phyloP scores from a whole-genome alignment of 352 stramenopile species.

The Hyaloperonospora brassicae region DNA sequence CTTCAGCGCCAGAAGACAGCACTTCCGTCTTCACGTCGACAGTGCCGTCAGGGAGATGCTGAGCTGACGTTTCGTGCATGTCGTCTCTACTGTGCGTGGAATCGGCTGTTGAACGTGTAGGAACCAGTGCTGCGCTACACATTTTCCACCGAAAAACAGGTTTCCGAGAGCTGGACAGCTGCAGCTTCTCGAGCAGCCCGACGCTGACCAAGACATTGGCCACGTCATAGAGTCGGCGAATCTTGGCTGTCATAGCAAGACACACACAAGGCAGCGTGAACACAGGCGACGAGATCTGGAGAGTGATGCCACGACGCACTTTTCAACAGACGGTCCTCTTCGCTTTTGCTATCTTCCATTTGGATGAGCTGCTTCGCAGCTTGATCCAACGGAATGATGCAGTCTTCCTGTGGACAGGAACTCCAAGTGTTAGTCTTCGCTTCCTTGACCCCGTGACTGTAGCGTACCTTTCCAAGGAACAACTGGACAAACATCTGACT shows the following conservation, averaged over 20 bases:
- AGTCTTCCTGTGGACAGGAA: constrained; percentile 49
- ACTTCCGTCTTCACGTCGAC: constrained; percentile 10
- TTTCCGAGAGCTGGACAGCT: constrained; percentile 74
- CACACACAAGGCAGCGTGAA: constrained; percentile 4
- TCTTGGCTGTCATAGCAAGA: constrained; percentile 70
- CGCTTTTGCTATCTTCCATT: constrained; percentile 65
- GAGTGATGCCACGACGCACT: constrained; percentile 32
- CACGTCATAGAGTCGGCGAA: constrained; percentile 95
- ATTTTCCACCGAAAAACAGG: constrained; percentile 78
- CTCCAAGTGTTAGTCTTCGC: constrained; percentile 2
- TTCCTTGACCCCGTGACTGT: background rate
- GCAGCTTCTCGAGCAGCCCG: constrained; percentile 87
- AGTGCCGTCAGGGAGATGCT: background rate
- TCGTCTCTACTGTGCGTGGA: background rate
- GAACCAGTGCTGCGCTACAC: constrained; percentile 11
- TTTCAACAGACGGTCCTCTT: constrained; percentile 74
- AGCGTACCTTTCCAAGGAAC: constrained; percentile 81
- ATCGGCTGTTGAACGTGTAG: background rate
- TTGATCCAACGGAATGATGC: constrained; percentile 89
- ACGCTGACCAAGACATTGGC: constrained; percentile 93
- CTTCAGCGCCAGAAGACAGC: constrained; percentile 8
- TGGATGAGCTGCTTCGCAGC: constrained; percentile 91
- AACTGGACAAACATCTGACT: constrained; percentile 94
- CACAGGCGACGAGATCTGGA: background rate
- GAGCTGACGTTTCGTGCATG: constrained; percentile 4